Evolutionary conservation across 805 yeast species (phyloP).

Genomic region (Kregervanrija delftensis): DNA sequence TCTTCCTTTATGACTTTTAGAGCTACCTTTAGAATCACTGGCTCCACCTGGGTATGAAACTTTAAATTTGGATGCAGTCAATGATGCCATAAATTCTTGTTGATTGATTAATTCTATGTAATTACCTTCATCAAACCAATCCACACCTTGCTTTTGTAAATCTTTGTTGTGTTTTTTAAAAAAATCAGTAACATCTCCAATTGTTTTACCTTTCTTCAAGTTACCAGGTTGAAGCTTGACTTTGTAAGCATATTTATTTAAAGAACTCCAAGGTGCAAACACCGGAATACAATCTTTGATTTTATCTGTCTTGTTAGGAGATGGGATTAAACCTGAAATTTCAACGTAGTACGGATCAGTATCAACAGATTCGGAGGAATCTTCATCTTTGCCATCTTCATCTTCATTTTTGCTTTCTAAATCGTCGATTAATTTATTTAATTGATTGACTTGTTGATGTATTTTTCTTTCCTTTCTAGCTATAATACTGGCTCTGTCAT

Average conservation of each 20-base stretch:
- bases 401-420: conserved; percentile 18
- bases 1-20: conserved; percentile 16
- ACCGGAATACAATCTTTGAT: conserved; percentile 68
- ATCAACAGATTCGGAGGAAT: conserved; percentile 19
- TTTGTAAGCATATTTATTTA: conserved; percentile 70
- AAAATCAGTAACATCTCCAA: conserved; percentile 57
- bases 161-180: conserved; percentile 34
- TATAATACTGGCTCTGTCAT: conserved; percentile 7
- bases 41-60: conserved; percentile 43
- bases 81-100: conserved; percentile 56
- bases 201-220: conserved; percentile 82
- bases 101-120: conserved; percentile 50
- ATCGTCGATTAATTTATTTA: conserved; percentile 26
- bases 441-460: conserved; percentile 25
- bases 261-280: conserved; percentile 88
- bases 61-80: conserved; percentile 70
- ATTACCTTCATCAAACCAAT: conserved; percentile 68
- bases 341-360: conserved; percentile 24
- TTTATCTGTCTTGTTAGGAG: conserved; percentile 43
- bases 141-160: conserved; percentile 30
- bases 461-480: conserved; percentile 19
- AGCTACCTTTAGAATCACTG: conserved; percentile 12
- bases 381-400: conserved; percentile 10
- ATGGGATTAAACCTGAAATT: conserved; percentile 29
- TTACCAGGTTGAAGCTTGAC: conserved; percentile 75